Evolutionary conservation across 306 rosid species (phyloP).

Genomic region (Castanea sativa): DNA sequence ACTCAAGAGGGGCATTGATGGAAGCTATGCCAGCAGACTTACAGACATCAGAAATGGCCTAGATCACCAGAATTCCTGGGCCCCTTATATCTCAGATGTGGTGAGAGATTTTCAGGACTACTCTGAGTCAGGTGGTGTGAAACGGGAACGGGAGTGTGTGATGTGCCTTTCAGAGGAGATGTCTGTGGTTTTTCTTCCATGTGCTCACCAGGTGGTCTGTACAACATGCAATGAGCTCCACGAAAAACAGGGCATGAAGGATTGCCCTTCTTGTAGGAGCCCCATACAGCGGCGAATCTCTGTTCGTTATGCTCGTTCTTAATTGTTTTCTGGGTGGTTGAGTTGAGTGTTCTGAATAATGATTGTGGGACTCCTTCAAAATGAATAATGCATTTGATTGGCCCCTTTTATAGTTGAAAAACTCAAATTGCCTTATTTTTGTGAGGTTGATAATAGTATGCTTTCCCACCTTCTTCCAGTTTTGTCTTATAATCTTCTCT

Average conservation of each 20-base stretch:
- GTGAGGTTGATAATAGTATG: slow-evolving; percentile 25
- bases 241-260: slow-evolving; percentile 92
- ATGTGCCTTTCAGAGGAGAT: slow-evolving; percentile 97
- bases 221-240: slow-evolving; percentile 89
- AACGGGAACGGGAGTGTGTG: slow-evolving; percentile 90
- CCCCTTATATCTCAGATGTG: slow-evolving; percentile 40
- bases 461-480: slow-evolving; percentile 4
- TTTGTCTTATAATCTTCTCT: not conserved
- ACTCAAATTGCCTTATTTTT: slow-evolving; percentile 34
- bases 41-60: slow-evolving; percentile 33
- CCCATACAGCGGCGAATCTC: slow-evolving; percentile 81
- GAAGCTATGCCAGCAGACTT: slow-evolving; percentile 52
- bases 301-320: slow-evolving; percentile 59
- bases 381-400: slow-evolving; percentile 53
- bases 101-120: slow-evolving; percentile 36
- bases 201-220: slow-evolving; percentile 97
- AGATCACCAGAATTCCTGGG: slow-evolving; percentile 30
- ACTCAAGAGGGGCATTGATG: slow-evolving; percentile 72
- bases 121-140: slow-evolving; percentile 59
- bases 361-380: slow-evolving; percentile 46
- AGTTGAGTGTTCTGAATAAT: slow-evolving; percentile 58
- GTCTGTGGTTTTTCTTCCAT: slow-evolving; percentile 87
- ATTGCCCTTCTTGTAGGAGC: slow-evolving; percentile 93
- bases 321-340: slow-evolving; percentile 28
- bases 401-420: slow-evolving; percentile 35